Base-by-base conservation (phyloP, 495 filamentous ascomycete species). In the Lophiostoma macrostomum region DNA sequence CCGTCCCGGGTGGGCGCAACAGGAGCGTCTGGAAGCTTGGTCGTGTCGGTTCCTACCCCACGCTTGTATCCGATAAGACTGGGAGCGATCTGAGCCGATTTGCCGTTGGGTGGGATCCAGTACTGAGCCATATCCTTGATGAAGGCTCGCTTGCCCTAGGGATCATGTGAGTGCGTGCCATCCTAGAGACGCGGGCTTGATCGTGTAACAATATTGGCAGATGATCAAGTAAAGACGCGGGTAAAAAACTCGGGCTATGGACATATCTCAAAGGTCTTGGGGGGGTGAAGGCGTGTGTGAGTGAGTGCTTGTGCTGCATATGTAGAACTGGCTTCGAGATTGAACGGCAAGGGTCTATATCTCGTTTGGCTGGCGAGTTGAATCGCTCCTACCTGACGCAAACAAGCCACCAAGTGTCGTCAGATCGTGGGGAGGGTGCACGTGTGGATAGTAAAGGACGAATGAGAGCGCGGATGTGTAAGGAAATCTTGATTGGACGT, bases 71-170 rank as follows among this genome's bases (percentile, higher is more conserved):
- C 68, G 28, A 74, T 65, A 24, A 96, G 74, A 25, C 88, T 91
- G 1, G 88, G 88, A 16, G 88, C 88, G 49, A 91, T 82, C 29
- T 69, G 75, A 32, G 86, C 80, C 14, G 77, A 73, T 46, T 83
- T 74, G n/a, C 73, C 72, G 54, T 83, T 66, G 2, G 89, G 90
- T 4, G 91, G 89, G 48, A 86, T 71, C 35, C 95, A 73, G 67
- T 96, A 96, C 68, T 96, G 82, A 30, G 85, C 80, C 64, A 98
- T 98, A 69, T 97, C 93, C 69, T 98, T 98, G 79, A 98, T 93
- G 75, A 97, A 95, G 60, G 95, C 69, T 50, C 93, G 85, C 72
- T 95, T 96, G 59, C 75, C 77, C 81, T 86, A 60, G 29, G 35
- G 39, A 41, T 38, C 11, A 41, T n/a, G 66, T 58, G 64, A 69